Base-by-base conservation (phyloP, 2,329 filamentous ascomycete species). In the Thielaviopsis punctulata region DNA sequence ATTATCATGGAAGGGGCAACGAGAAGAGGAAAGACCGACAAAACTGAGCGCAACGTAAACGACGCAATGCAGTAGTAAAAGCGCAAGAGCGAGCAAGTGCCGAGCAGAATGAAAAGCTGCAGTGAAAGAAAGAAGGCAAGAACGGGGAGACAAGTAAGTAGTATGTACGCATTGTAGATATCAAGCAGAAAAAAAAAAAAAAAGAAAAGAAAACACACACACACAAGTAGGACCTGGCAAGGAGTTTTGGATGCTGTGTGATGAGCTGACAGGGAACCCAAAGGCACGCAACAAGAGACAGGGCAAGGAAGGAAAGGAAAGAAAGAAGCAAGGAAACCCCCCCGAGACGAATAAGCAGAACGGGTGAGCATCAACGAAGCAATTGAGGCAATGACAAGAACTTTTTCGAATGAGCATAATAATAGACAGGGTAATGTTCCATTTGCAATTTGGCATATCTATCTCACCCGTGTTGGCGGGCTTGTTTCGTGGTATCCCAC, bases 291-390 rank as follows among this genome's bases (percentile, higher is more conserved):
- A n/a, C 25, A 46, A 19, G 53, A 44, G 30, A 22, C 36, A 48
- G 55, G 49, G 53, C 45, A 30, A 50, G 47, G 45, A 24, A 52
- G 33, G 23, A 45, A 48, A 53, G 57, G 45, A 52, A 51, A 51
- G 54, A 52, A 55, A 48, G 54, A 59, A 47, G 55, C 56, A 52
- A 56, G 56, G 48, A 52, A 49, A 55, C 49, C 41, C 24, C 24
- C 48, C 39, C 41, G 44, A 48, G 36, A 43, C 25, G 48, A 53
- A 47, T 55, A 49, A 51, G 52, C 51, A 45, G 21, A 39, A n/a
- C 43, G 43, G 51, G 33, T 22, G 48, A 27, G 30, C 30, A n/a
- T 36, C 30, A 9, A 36, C 30, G 33, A 13, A 25, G 46, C 49
- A 19, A 49, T 22, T 49, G 43, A 53, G n/a, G 51, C 39, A 46